These are phyloP conservation scores for Arabidopsis thaliana DNA, from an alignment of 345 rosid species.

Conservation along the genomic window DNA sequence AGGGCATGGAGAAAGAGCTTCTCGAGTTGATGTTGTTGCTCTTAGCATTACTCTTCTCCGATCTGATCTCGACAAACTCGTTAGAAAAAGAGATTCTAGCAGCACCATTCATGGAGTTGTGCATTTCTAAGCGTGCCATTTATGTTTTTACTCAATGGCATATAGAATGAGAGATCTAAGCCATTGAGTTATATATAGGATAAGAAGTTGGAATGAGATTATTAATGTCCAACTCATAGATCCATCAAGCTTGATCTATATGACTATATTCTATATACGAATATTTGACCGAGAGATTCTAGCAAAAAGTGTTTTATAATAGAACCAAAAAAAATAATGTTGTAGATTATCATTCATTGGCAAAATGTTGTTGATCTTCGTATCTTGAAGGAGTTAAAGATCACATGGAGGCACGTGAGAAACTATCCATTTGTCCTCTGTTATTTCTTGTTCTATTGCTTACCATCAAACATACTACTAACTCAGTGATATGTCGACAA, in stretches of 20 bases:
- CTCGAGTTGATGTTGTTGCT: constrained; percentile 51
- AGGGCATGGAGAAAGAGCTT: constrained; percentile 47
- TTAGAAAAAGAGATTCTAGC: constrained; percentile 86
- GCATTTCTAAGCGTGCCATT: constrained; percentile 75
- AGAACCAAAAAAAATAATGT: too few relatives aligned
- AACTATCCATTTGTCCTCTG: constrained; percentile 24
- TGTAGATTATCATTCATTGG: background rate
- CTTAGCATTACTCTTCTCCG: constrained; percentile 50
- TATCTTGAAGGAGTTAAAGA: constrained; percentile 23
- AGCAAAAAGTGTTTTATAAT: background rate
- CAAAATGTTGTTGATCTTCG: constrained; percentile 33
- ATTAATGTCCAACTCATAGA: constrained; percentile 22
- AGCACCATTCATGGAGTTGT: constrained; percentile 54
- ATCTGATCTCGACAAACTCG: constrained; percentile 68
- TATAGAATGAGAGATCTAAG: constrained; percentile 14
- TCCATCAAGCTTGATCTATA: constrained; percentile 24
- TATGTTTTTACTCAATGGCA: constrained; percentile 30
- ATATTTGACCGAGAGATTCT: background rate
- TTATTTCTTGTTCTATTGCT: constrained; percentile 12
- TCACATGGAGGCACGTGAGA: constrained; percentile 43
- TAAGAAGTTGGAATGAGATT: background rate
- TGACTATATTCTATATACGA: constrained; percentile 4
- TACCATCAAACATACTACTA: constrained; percentile 16
- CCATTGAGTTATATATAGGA: constrained; percentile 7
- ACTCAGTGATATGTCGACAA: constrained; percentile 1